Evolutionary conservation across 352 stramenopile genomes (phyloP), one percentile per base, ranked within the genome.

Genomic region (Phytophthora idaei): DNA sequence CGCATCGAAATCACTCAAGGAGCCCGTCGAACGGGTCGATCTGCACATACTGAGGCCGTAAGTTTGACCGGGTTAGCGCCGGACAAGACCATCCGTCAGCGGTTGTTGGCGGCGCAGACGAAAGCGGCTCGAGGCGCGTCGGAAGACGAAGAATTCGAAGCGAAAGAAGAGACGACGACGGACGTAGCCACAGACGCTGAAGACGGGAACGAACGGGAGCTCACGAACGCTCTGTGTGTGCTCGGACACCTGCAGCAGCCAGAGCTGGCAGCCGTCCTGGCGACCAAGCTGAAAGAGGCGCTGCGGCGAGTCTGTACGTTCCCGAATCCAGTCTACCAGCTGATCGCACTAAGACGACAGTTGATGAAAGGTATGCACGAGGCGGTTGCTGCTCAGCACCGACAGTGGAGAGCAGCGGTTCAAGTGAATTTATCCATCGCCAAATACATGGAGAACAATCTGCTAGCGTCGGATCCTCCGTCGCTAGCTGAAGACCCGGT

Each of bases 361-460:
- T 84, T 94, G 48, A 64, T 94, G 36, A 71, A 76, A 0, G 84
- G 73, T 28, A 77, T 94, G 37, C 77, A 88, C 44, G 81, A 87
- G 4, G 81, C 82, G 0, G 70, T 88, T 5, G 60, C 65, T 0
- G 37, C 65, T 11, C 78, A 87, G 34, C 80, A 87, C 37, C 76
- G 83, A 37, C 77, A 87, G n/a, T 66, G 76, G 39, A 69, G 70
- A 29, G 46, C 69, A 11, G 51, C 63, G 4, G 17, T 71, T 4
- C 32, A 78, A 37, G 32, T 51, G 39, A 76, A 56, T 53, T 2
- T 71, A 31, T 29, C 25, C 12, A 63, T 71, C 28, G 42, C 41
- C 0, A 57, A 74, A 36, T 51, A n/a, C 27, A 21, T 73, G 17
- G 44, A 69, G 29, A 66, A 2, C 7, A 64, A 41, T 53, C 15